Evolutionary conservation across 2,329 filamentous ascomycete genomes (phyloP).

Genomic region (Colletotrichum eremochloae): DNA sequence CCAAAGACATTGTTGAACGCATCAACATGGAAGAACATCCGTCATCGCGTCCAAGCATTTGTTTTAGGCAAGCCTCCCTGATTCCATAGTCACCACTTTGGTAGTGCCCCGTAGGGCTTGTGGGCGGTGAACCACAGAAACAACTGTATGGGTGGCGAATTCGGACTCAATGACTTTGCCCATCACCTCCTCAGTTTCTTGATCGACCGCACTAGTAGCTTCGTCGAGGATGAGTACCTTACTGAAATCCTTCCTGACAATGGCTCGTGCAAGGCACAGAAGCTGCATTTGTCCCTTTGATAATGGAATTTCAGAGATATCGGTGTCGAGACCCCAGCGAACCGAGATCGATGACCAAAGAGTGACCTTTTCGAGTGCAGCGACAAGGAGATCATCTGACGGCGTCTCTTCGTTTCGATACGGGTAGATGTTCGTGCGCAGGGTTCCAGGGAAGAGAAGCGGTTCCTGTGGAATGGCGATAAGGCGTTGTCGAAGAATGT

Average conservation of each 20-base stretch:
- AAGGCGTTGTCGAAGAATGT: conserved; percentile 48
- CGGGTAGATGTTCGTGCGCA: conserved; percentile 24
- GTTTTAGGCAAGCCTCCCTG: conserved; percentile 14
- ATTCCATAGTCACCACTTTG: conserved; percentile 21
- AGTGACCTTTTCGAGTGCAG: conserved; percentile 39
- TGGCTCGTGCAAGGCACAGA: conserved; percentile 46
- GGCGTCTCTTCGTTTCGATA: conserved; percentile 9
- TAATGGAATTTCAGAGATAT: conserved; percentile 37
- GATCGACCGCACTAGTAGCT: conserved; percentile 71
- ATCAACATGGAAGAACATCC: no score
- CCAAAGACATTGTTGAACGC: not conserved
- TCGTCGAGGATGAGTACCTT: conserved; percentile 77
- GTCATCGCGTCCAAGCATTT: not conserved
- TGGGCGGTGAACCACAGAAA: conserved; percentile 48
- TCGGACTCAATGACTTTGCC: conserved; percentile 40
- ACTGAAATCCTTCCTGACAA: conserved; percentile 11
- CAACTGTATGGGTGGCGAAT: conserved; percentile 46
- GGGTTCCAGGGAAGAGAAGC: conserved; percentile 24
- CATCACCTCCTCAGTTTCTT: conserved; percentile 49
- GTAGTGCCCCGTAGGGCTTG: conserved; percentile 23
- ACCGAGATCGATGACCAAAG: conserved; percentile 40
- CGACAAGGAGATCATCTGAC: conserved; percentile 38
- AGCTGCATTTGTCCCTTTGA: conserved; percentile 46
- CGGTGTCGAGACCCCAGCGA: conserved; percentile 42
- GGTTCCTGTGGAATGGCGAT: conserved; percentile 51